These are phyloP conservation scores for Lippia alba DNA, from an alignment of 305 asterid genomes.

Conservation along the genomic window DNA sequence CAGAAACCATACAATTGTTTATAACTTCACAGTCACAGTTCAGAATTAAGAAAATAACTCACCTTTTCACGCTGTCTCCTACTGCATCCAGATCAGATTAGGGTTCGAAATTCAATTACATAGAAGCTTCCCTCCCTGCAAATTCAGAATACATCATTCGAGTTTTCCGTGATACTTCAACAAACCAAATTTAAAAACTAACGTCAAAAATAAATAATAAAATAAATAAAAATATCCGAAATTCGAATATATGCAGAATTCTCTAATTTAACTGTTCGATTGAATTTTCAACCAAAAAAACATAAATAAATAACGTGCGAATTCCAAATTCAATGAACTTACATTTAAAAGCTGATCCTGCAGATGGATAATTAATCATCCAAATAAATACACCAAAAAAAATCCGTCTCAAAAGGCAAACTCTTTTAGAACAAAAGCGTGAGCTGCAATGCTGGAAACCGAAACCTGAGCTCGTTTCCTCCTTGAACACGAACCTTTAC, in stretches of 20 bases:
- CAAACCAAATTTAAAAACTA: background rate
- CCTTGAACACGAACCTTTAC: conserved; percentile 31
- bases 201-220: background rate
- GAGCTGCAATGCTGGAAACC: conserved; percentile 5
- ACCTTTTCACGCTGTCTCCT: conserved; percentile 36
- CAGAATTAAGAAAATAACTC: conserved; percentile 18
- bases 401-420: background rate
- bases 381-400: conserved; percentile 11
- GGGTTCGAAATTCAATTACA: conserved; percentile 23
- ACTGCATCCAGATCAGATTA: conserved; percentile 21
- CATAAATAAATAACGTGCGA: background rate
- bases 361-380: conserved; percentile 4
- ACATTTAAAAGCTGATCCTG: background rate
- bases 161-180: background rate
- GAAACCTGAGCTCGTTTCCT: conserved; percentile 27
- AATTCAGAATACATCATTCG: conserved; percentile 13
- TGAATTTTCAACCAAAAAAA: background rate
- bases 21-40: conserved; percentile 6
- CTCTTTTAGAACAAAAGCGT: background rate
- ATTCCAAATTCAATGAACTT: conserved; percentile 19
- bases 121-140: conserved; percentile 29
- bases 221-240: background rate
- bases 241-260: background rate
- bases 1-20: conserved; percentile 10
- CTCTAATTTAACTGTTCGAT: no score